Evolutionary conservation across 495 filamentous ascomycete species (phyloP).

Genomic region (Penicillium simplicissimum): DNA sequence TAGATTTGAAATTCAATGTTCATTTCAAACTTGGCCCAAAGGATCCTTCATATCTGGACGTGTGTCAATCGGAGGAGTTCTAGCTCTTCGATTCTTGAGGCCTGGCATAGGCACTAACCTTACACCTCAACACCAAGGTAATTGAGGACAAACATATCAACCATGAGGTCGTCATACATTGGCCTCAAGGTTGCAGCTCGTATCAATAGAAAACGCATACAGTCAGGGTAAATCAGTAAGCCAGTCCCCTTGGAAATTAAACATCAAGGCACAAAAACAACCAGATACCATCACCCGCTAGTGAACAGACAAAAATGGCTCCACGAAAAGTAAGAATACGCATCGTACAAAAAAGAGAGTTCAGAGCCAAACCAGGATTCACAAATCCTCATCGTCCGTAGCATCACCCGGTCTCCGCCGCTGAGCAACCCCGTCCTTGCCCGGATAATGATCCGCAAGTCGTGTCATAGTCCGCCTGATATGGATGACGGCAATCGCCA

Average conservation of each 20-base stretch:
- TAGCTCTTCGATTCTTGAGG: not conserved
- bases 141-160: not conserved
- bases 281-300: not conserved
- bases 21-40: too few relatives aligned
- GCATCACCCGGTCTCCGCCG: not conserved
- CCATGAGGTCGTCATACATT: not conserved
- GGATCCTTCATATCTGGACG: too few relatives aligned
- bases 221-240: not conserved
- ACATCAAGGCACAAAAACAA: not conserved
- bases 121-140: not conserved
- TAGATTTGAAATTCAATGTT: too few relatives aligned
- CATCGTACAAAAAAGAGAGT: too few relatives aligned
- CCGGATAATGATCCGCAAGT: constrained; percentile 23
- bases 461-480: constrained; percentile 37
- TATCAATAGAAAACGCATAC: not conserved
- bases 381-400: constrained; percentile 13
- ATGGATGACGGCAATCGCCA: constrained; percentile 44
- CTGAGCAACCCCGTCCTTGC: constrained; percentile 2
- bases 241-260: not conserved
- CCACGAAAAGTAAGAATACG: not conserved
- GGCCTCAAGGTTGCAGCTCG: not conserved
- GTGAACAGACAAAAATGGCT: not conserved
- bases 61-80: not conserved
- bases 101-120: not conserved
- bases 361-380: not conserved